Evolutionary conservation across 305 asterid genomes (phyloP), one percentile per base, ranked within the genome.

Genomic region (Nicotiana rustica): DNA sequence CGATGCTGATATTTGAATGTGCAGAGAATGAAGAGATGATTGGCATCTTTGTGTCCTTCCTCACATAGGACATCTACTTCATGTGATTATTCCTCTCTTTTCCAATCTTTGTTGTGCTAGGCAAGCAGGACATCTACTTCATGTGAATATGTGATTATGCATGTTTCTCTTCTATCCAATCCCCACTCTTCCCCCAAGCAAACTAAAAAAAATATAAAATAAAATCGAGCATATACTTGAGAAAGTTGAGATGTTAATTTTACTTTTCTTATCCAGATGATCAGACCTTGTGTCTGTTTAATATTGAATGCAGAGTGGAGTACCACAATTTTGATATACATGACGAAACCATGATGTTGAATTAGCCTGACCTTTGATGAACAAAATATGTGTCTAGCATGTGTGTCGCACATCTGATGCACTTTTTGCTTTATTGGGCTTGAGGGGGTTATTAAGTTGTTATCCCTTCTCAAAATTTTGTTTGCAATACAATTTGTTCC

Each of bases 311-410:
- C 10, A 17, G 77, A 38, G 77, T 38, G 12, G 57, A 38, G 57
- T 69, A 69, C 57, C 57, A 38, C 57, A 14, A 18, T 5, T 69
- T 69, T 18, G 77, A 17, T 41, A 44, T 44, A 2, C 17, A 38
- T 8, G 10, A n/a, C 18, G 31, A 68, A n/a, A 67, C 17, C 47
- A 15, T 15, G 13, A 6, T 41, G 49, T 44, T 9, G 1, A 33
- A 31, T 18, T 67, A 67, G 19, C 73, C 47, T 3, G 73, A 15
- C 73, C 73, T 67, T 67, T 67, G 38, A 25, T 67, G 76, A 67
- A 35, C 55, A n/a, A 62, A 65, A 29, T 12, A 65, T 36, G 12
- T 65, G 70, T 65, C 41, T 29, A 65, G 70, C 41, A 10, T 65
- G n/a, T 29, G 41, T 65, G 70, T 65, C 12, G 10, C 70, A 65